Conservation (phyloP, 139 green algal species). For the Micractinium sp. region DNA sequence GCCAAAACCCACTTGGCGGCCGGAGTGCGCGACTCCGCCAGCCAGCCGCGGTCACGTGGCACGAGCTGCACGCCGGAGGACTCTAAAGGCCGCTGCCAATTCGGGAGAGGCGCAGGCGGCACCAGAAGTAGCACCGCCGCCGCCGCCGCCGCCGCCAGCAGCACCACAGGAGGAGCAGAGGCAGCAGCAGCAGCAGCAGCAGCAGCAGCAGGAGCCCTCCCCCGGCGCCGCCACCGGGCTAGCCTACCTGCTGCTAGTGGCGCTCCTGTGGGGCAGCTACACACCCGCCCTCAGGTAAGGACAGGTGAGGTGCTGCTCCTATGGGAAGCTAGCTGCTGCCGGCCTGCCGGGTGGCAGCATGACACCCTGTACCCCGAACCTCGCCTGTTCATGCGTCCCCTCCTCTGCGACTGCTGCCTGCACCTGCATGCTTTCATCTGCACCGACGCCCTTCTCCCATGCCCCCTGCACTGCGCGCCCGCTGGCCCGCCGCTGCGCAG, state of each 20-base stretch:
- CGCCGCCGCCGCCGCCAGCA: neutral
- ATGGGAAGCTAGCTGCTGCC: no score
- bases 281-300: conserved; percentile 20
- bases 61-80: no score
- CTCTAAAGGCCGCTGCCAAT: no score
- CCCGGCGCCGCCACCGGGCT: neutral
- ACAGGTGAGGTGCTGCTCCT: no score
- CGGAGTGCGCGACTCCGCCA: no score
- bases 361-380: neutral
- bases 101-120: no score
- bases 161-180: neutral
- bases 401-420: neutral
- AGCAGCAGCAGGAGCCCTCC: neutral
- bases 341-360: neutral
- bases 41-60: no score
- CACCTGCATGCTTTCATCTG: neutral
- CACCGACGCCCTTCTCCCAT: no score
- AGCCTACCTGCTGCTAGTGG: conserved; percentile 22
- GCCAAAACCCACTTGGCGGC: no score
- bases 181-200: neutral
- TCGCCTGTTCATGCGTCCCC: neutral
- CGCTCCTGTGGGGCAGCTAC: conserved; percentile 43
- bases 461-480: neutral
- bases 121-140: no score
- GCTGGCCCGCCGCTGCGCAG: neutral